Evolutionary conservation across 192 early-diverging fungal species (phyloP), one percentile per base, ranked within the genome.

Genomic region (Rhizophagus clarus): DNA sequence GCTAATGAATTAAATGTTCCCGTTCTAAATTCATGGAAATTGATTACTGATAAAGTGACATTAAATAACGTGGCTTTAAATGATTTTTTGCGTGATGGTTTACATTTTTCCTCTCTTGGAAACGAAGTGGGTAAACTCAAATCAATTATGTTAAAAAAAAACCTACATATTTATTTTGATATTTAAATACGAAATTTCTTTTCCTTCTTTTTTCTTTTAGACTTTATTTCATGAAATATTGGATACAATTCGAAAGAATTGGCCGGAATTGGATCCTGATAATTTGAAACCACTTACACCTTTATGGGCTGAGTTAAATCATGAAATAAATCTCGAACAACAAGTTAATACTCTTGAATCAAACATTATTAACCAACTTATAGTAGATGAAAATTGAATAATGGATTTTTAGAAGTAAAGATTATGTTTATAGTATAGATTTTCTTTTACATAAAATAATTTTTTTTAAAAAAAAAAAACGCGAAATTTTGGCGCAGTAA

Each of bases 91-190:
- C 69, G 60, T 4, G 92, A 93, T 76, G 92, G 92, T 1, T 32
- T 93, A 4, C 90, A 91, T 67, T 79, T 93, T 20, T 87, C 81
- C 47, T 60, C 83, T 11, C 81, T 84, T 31, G 92, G 91, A 22
- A 90, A 90, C 64, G 37, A 87, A 81, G 88, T 87, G 81, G 77
- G 62, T 61, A 24, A n/a, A 15, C 8, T 37, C 1, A 51, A 22
- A 37, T 4, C 15, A 70, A 17, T 5, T 29, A n/a, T 15, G 14
- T 26, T 28, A 10, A 37, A 31, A 24, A 31, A 24, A 6, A 40
- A 37, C 5, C 14, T 77, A 11, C 56, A 9, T 15, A 24, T 60
- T 81, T 78, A 17, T 49, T 81, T 32, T 70, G 61, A 42, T 69
- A 4, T 73, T 45, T 31, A 72, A 34, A 61, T 49, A 42, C 2